Conservation (phyloP, 805 yeast species). For the Millerozyma miso region DNA sequence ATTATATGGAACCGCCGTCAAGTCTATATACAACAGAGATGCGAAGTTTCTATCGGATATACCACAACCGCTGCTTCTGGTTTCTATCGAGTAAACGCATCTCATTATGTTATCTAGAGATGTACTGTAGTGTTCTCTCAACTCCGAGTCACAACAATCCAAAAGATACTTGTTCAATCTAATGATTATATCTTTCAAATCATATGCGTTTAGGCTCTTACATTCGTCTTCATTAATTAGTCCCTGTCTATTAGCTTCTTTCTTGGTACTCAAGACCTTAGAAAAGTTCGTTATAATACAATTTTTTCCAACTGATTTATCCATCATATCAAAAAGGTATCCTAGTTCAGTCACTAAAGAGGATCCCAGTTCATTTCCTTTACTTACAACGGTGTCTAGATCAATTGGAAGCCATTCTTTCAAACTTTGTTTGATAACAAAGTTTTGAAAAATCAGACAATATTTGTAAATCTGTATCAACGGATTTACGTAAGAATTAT, state of each 20-base stretch:
- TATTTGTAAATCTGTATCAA: slow-evolving; percentile 76
- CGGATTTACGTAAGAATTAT: slow-evolving; percentile 69
- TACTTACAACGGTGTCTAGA: slow-evolving; percentile 22
- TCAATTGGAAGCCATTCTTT: slow-evolving; percentile 41
- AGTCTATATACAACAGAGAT: slow-evolving; percentile 39
- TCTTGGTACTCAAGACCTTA: slow-evolving; percentile 28
- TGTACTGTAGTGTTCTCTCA: slow-evolving; percentile 24
- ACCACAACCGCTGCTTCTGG: slow-evolving; percentile 38
- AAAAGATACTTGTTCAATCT: slow-evolving; percentile 58
- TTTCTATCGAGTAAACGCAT: slow-evolving; percentile 38
- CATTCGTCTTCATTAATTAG: slow-evolving; percentile 50
- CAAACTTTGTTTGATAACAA: slow-evolving; percentile 53
- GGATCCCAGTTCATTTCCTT: slow-evolving; percentile 36
- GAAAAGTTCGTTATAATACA: slow-evolving; percentile 81
- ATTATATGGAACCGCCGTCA: slow-evolving; percentile 34
- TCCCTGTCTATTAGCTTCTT: slow-evolving; percentile 48
- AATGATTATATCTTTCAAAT: slow-evolving; percentile 44
- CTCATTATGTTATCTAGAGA: slow-evolving; percentile 36
- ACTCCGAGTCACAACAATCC: slow-evolving; percentile 49
- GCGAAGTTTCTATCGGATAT: slow-evolving; percentile 30
- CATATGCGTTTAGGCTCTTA: slow-evolving; percentile 38
- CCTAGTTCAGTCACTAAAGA: slow-evolving; percentile 80
- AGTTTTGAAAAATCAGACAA: slow-evolving; percentile 68
- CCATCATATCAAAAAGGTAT: slow-evolving; percentile 86
- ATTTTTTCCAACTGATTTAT: slow-evolving; percentile 71